Evolutionary conservation across 2,329 filamentous ascomycete species (phyloP).

Genomic region (Pyricularia sp.): DNA sequence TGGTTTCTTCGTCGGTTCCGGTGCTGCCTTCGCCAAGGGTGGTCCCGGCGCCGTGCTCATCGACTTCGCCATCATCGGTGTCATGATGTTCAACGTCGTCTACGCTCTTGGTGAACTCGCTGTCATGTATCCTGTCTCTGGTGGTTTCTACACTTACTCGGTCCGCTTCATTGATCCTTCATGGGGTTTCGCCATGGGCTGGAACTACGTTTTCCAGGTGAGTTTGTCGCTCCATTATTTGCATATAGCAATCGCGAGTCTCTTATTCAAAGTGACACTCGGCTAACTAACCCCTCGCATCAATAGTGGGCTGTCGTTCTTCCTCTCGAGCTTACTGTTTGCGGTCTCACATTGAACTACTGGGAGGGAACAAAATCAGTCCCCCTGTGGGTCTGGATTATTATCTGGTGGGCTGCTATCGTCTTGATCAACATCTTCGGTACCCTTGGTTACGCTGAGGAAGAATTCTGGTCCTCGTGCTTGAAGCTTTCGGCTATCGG

Average conservation of each 20-base stretch:
- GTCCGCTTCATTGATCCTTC: conserved; percentile 53
- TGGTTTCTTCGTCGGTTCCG: conserved; percentile 54
- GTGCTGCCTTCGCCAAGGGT: conserved; percentile 41
- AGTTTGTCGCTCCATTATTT: background rate
- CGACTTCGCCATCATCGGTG: conserved; percentile 45
- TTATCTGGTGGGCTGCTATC: conserved; percentile 39
- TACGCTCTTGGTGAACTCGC: conserved; percentile 53
- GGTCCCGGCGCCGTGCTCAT: conserved; percentile 34
- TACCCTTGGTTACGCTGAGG: conserved; percentile 41
- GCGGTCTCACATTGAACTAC: conserved; percentile 38
- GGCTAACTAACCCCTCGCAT: background rate
- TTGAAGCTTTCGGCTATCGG: conserved; percentile 42
- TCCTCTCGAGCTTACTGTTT: conserved; percentile 41
- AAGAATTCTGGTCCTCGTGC: conserved; percentile 45
- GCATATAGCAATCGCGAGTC: background rate
- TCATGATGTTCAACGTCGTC: conserved; percentile 54
- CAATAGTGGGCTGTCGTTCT: conserved; percentile 37
- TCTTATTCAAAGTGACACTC: too few species aligned
- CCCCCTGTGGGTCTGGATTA: conserved; percentile 35
- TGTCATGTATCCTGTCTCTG: conserved; percentile 52
- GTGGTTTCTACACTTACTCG: conserved; percentile 54
- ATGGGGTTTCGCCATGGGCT: conserved; percentile 47
- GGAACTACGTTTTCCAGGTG: conserved; percentile 33
- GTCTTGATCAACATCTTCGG: conserved; percentile 45
- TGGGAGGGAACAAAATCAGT: conserved; percentile 37